Conservation (phyloP, 2,329 filamentous ascomycete genomes). For the Pseudodiploospora longispora region DNA sequence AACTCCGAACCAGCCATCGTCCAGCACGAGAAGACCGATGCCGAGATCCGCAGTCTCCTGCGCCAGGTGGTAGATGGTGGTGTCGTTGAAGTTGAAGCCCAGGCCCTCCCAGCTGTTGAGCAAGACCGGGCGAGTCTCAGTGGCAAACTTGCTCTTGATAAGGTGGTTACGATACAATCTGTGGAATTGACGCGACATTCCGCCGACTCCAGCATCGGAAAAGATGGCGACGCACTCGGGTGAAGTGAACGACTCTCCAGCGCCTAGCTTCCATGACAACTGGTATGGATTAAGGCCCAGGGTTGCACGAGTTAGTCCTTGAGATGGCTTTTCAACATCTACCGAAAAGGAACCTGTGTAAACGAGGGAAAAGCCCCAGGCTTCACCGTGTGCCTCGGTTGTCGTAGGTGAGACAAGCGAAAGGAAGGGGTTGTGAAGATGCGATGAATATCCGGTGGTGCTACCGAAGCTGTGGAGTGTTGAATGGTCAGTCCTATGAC, state of each 20-base stretch:
- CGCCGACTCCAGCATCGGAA: conserved; percentile 49
- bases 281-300: conserved; percentile 55
- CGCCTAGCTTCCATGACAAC: conserved; percentile 47
- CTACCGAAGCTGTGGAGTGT: conserved; percentile 45
- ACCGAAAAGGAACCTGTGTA: conserved; percentile 57
- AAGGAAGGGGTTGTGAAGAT: conserved; percentile 58
- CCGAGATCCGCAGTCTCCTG: conserved; percentile 50
- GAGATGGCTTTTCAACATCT: conserved; percentile 54
- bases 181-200: conserved; percentile 55
- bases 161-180: conserved; percentile 54
- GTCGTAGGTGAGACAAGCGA: conserved; percentile 46
- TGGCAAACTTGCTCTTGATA: conserved; percentile 47
- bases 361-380: conserved; percentile 57
- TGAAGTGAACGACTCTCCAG: conserved; percentile 49
- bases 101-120: conserved; percentile 62
- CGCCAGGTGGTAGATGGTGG: conserved; percentile 46
- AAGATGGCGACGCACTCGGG: conserved; percentile 57
- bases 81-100: conserved; percentile 49
- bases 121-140: conserved; percentile 43
- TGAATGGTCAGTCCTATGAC: neutral
- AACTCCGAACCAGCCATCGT: conserved; percentile 59
- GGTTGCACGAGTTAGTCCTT: conserved; percentile 51
- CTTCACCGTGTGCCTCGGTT: conserved; percentile 53
- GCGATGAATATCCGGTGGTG: conserved; percentile 53
- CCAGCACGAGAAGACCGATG: conserved; percentile 55